Conservation (phyloP, 345 rosid species). For the Streptanthus diversifolius region DNA sequence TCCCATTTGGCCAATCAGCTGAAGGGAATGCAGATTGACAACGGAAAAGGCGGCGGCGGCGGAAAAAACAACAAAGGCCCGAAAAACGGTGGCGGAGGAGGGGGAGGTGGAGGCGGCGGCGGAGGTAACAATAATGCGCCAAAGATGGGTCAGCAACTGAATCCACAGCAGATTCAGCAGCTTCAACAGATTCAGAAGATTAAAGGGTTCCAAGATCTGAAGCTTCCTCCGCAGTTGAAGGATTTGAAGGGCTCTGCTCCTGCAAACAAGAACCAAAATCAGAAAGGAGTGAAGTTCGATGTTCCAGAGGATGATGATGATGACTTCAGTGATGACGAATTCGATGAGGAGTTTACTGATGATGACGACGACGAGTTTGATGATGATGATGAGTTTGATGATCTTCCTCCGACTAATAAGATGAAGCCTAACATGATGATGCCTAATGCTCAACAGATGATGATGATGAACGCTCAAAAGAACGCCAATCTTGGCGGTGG, state of each 20-base stretch:
- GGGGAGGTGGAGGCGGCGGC: conserved; percentile 43
- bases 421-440: conserved; percentile 46
- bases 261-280: conserved; percentile 33
- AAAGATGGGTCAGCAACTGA: conserved; percentile 43
- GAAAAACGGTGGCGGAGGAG: conserved; percentile 30
- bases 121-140: conserved; percentile 41
- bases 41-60: conserved; percentile 52
- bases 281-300: conserved; percentile 48
- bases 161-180: conserved; percentile 49
- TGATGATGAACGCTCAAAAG: conserved; percentile 49
- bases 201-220: conserved; percentile 69
- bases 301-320: conserved; percentile 55
- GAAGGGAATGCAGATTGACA: conserved; percentile 69
- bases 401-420: conserved; percentile 40
- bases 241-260: conserved; percentile 48
- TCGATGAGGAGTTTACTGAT: conserved; percentile 41
- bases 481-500: conserved; percentile 40
- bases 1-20: conserved; percentile 51
- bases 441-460: conserved; percentile 36
- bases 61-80: conserved; percentile 18
- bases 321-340: conserved; percentile 41
- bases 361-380: conserved; percentile 36
- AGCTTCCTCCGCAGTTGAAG: conserved; percentile 57
- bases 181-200: conserved; percentile 65
- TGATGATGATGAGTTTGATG: conserved; percentile 45